Base-by-base conservation (phyloP, 352 stramenopile genomes). In the Globisporangium okanoganense region DNA sequence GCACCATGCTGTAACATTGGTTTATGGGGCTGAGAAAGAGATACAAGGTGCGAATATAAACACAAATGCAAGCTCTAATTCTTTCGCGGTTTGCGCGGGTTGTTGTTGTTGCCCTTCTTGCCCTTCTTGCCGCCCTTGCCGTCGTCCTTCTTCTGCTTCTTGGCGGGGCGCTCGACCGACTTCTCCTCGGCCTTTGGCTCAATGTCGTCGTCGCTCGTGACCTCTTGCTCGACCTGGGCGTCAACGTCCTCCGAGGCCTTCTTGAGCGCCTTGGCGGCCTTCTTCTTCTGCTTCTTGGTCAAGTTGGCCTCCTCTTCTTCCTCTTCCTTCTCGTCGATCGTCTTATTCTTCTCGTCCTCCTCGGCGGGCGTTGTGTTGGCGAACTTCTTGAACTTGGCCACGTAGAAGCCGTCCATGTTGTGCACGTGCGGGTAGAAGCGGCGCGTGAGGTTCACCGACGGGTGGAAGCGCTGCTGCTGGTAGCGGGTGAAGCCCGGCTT, bases 361-460 rank as follows among this genome's bases (percentile, higher is more conserved):
- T 95, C 79, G 31, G 75, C 82, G 8, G 87, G 85, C 62, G 83
- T 79, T 67, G 75, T 89, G 63, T 99, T 98, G 48, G 96, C 96
- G 47, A 98, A 93, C 79, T 99, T 99, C 71, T 99, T 97, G 54
- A 99, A 96, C 82, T 99, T 99, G 40, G 95, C 97, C 33, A 99
- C 97, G 78, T 98, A 99, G 78, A 99, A 99, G 40, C 98, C 98
- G 78, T 99, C 98, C 97, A 99, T 99, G 80, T 99, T 99, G 85
- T 99, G 98, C 67, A 96, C 97, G 72, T 99, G 98, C 43, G 98
- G 98, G 80, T 99, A 99, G 72, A 99, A 99, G 56, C 98, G 85
- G 35, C 96, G 74, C 40, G 97, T 98, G 43, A 99, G 78, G 22
- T 85, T 82, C 65, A 99, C 71, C 20, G 92, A 97, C 22, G 97